Evolutionary conservation across 805 yeast genomes (phyloP).

Genomic region (Candida takata): DNA sequence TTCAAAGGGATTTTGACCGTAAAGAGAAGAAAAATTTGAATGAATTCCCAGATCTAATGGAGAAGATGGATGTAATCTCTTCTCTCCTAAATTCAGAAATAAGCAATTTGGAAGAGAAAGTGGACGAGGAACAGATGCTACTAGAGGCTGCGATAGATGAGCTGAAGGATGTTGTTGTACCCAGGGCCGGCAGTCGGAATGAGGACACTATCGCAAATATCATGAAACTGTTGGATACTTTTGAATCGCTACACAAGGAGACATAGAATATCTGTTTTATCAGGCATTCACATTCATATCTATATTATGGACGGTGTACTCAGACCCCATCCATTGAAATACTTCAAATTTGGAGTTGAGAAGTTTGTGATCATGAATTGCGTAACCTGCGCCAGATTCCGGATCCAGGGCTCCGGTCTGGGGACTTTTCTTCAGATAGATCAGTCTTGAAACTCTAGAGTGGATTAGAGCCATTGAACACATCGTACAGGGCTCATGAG

Average conservation of each 20-base stretch:
- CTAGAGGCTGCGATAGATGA: conserved; percentile 16
- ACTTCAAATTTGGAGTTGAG: conserved; percentile 86
- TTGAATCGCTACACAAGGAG: conserved; percentile 11
- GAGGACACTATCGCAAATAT: conserved; percentile 13
- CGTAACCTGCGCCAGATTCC: conserved; percentile 57
- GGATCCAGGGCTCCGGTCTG: conserved; percentile 51
- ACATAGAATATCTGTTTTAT: background rate
- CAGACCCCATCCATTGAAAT: conserved; percentile 59
- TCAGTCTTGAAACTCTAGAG: conserved; percentile 67
- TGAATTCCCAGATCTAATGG: conserved; percentile 6
- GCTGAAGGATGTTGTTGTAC: conserved; percentile 21
- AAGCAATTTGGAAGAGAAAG: conserved; percentile 16
- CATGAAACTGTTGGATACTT: conserved; percentile 11
- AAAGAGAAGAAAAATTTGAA: background rate
- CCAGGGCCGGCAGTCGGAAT: conserved; percentile 2
- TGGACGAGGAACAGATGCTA: conserved; percentile 6
- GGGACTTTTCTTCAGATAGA: conserved; percentile 46
- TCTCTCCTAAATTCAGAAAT: conserved; percentile 24
- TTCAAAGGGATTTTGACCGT: background rate
- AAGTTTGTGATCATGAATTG: conserved; percentile 66
- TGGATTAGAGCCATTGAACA: conserved; percentile 95
- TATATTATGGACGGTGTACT: conserved; percentile 18
- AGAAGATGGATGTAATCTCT: conserved; percentile 24
- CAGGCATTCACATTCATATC: conserved; percentile 22
- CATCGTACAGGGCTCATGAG: conserved; percentile 97